Evolutionary conservation across 2,329 filamentous ascomycete genomes (phyloP), one percentile per base, ranked within the genome.

Genomic region (Curvularia eragrostidis): DNA sequence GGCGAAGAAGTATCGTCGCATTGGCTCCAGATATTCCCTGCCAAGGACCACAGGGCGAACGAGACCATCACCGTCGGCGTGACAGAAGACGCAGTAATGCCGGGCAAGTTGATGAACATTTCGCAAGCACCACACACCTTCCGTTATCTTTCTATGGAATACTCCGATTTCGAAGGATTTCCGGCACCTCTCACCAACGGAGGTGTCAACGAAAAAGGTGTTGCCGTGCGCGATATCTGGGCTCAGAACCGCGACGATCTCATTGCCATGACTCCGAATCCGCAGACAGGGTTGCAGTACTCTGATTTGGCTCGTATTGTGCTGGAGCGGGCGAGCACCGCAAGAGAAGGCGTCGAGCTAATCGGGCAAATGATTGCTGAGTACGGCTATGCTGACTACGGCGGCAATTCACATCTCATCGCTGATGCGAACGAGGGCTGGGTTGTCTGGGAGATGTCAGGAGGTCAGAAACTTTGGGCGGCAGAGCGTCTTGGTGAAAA

Each of bases 1-100:
- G 80, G 80, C 43, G 80, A 82, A 58, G 79, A 82, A 61, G 79
- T 81, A 0, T 82, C 80, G 0, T 79, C 76, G 8, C 80, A 82
- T 56, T 82, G 79, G 78, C 77, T 82, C 23, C 77, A 82, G 54
- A 68, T 82, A 30, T 81, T 82, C 46, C 72, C 79, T 0, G 79
- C 78, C 1, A 68, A 65, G 30, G 74, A 81, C 44, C 72, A 82
- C 49, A 62, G 73, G 1, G 41, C 77, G 0, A 80, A 81, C 48
- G 77, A 74, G 0, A 81, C 78, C 0, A 74, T 81, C 49, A 75
- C 71, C 43, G 77, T 80, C 8, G 78, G 78, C n/a, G 77, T 80
- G 6, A 79, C 78, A 5, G 58, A 74, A 52, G 72, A 75, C 51
- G 78, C 78, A 21, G 66, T 67, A 24, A 69, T 79, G 50, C 77